Percentiles rank a stretch among this genome's conserved stretches.
Conservation (phyloP, 2,329 filamentous ascomycete species). For the Arthrobotrys sphaeroides region DNA sequence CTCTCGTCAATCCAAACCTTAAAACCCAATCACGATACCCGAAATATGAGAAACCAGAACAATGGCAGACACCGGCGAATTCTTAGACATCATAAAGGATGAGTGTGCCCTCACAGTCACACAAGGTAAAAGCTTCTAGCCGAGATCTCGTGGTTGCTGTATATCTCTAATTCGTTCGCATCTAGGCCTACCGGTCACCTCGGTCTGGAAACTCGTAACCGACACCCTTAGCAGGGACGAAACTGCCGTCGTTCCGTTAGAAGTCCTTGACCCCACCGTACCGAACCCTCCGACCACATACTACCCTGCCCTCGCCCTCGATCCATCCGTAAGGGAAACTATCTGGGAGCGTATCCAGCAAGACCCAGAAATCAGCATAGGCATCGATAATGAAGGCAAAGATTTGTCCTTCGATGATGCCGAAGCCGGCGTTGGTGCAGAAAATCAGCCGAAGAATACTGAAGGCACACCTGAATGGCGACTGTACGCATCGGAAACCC, state of each 20-base stretch:
- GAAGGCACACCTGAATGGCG: conserved; percentile 29
- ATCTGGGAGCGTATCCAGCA: conserved; percentile 35
- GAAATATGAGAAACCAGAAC: conserved; percentile 45
- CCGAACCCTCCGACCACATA: conserved; percentile 43
- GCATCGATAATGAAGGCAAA: conserved; percentile 38
- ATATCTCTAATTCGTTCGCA: background rate
- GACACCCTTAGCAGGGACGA: conserved; percentile 37
- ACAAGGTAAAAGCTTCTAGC: conserved; percentile 20
- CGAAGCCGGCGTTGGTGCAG: conserved; percentile 24
- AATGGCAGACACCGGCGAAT: conserved; percentile 51
- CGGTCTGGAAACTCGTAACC: conserved; percentile 47
- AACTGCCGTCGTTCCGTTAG: conserved; percentile 27
- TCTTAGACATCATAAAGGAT: conserved; percentile 52
- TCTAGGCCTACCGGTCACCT: conserved; percentile 42
- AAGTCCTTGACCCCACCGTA: conserved; percentile 41
- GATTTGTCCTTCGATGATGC: conserved; percentile 48
- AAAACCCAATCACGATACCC: background rate
- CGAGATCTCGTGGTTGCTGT: background rate
- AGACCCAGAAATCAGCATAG: conserved; percentile 40
- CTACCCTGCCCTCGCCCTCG: conserved; percentile 37
- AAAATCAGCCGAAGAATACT: background rate
- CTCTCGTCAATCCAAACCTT: background rate
- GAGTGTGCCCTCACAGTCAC: conserved; percentile 49
- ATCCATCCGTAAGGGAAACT: conserved; percentile 25
- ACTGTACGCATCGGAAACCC: conserved; percentile 40